Percentiles rank a stretch among this genome's conserved stretches.
phyloP scores from a whole-genome alignment of 2,329 filamentous ascomycete species.

The Neonectria neomacrospora region DNA sequence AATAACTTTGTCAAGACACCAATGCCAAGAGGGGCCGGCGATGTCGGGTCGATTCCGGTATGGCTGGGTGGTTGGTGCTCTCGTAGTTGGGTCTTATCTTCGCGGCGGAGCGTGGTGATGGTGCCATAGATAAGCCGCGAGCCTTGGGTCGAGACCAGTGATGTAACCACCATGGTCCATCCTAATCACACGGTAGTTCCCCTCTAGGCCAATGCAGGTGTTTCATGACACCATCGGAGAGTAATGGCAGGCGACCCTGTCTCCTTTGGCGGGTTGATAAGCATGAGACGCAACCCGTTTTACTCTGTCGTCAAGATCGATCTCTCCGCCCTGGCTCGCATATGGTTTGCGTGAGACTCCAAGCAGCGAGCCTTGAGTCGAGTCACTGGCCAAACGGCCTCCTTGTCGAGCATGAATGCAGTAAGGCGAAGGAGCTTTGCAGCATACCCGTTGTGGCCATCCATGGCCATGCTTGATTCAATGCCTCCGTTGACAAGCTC shows the following conservation, averaged over 20 bases:
- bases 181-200: neutral
- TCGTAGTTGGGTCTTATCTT: slow-evolving; percentile 5
- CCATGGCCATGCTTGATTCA: slow-evolving; percentile 64
- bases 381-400: slow-evolving; percentile 86
- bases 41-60: neutral
- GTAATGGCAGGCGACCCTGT: neutral
- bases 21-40: neutral
- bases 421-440: slow-evolving; percentile 86
- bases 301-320: slow-evolving; percentile 58
- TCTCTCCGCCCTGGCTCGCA: slow-evolving; percentile 63
- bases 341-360: slow-evolving; percentile 64
- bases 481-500: slow-evolving; percentile 60
- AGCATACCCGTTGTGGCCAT: slow-evolving; percentile 78
- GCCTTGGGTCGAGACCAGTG: neutral
- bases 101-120: neutral
- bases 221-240: neutral
- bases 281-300: slow-evolving; percentile 21
- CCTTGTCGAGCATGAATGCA: slow-evolving; percentile 87
- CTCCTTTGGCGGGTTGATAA: slow-evolving; percentile 7
- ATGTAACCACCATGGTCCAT: neutral
- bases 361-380: slow-evolving; percentile 66
- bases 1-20: slow-evolving; percentile 4
- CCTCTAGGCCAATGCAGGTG: neutral
- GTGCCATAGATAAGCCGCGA: slow-evolving; percentile 10
- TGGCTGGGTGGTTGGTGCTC: neutral